A percentile compares a stretch with the other conserved stretches of the same genome.
Conservation (phyloP, 148 eudicot genomes). For the Cornus controversa region DNA sequence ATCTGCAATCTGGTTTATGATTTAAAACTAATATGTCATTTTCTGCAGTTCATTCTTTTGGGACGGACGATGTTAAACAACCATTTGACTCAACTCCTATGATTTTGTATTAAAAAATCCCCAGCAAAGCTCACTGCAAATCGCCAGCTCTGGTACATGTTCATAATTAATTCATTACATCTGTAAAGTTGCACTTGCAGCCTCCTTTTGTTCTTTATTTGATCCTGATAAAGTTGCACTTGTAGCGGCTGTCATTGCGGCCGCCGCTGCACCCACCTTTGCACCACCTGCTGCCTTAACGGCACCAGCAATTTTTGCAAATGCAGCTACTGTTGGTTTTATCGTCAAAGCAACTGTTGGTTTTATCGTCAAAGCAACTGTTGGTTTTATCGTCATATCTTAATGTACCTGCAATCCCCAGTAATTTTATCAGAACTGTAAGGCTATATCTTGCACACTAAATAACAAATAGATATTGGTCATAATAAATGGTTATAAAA, state of each 20-base stretch:
- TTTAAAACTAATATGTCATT: no score
- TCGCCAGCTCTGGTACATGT: background rate
- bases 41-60: no score
- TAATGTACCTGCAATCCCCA: constrained; percentile 13
- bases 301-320: constrained; percentile 73
- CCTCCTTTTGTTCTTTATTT: constrained; percentile 53
- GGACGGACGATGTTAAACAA: no score
- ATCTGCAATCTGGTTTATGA: no score
- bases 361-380: no score
- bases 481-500: background rate
- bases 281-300: constrained; percentile 89
- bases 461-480: background rate
- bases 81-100: no score
- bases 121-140: background rate
- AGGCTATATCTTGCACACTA: background rate
- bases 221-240: constrained; percentile 71
- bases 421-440: background rate
- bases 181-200: constrained; percentile 44
- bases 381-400: constrained; percentile 65
- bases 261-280: constrained; percentile 85
- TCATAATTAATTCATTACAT: constrained; percentile 4
- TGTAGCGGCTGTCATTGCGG: constrained; percentile 89
- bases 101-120: no score
- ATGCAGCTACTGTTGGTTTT: constrained; percentile 91
- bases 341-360: no score